Evolutionary conservation across 192 early-diverging fungal genomes (phyloP).

Genomic region (Podila minutissima): DNA sequence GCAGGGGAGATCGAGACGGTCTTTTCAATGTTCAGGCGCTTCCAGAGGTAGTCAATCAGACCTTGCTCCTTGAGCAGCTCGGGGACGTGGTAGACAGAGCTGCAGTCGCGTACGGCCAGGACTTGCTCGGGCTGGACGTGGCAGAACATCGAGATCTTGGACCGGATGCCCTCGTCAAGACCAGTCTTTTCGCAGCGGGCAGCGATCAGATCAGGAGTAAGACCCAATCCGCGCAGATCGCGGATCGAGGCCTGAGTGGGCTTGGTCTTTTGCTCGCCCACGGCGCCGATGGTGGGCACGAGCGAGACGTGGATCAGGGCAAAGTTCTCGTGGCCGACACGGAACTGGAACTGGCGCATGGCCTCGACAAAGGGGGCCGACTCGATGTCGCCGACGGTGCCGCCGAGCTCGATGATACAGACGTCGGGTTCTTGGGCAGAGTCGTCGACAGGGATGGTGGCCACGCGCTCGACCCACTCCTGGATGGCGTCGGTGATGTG

Average conservation of each 20-base stretch:
- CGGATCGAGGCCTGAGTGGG: constrained; percentile 94
- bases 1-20: constrained; percentile 28
- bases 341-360: constrained; percentile 99
- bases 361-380: constrained; percentile 99
- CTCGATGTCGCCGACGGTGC: constrained; percentile 99
- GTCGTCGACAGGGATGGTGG: constrained; percentile 86
- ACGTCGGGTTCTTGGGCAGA: constrained; percentile 87
- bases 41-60: constrained; percentile 43
- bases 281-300: constrained; percentile 92
- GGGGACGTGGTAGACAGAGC: constrained; percentile 73
- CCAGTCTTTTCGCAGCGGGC: constrained; percentile 56
- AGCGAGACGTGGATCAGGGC: constrained; percentile 97
- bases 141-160: constrained; percentile 98
- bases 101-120: constrained; percentile 93
- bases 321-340: constrained; percentile 99
- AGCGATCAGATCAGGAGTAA: constrained; percentile 86
- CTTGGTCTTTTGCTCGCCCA: constrained; percentile 99
- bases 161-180: constrained; percentile 82
- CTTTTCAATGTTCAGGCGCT: constrained; percentile 38
- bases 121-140: constrained; percentile 92
- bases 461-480: constrained; percentile 98
- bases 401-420: constrained; percentile 98
- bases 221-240: constrained; percentile 92
- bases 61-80: constrained; percentile 43
- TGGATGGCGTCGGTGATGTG: constrained; percentile 98